Conservation (phyloP, 2,329 filamentous ascomycete species). For the Cordyceps cicadae region DNA sequence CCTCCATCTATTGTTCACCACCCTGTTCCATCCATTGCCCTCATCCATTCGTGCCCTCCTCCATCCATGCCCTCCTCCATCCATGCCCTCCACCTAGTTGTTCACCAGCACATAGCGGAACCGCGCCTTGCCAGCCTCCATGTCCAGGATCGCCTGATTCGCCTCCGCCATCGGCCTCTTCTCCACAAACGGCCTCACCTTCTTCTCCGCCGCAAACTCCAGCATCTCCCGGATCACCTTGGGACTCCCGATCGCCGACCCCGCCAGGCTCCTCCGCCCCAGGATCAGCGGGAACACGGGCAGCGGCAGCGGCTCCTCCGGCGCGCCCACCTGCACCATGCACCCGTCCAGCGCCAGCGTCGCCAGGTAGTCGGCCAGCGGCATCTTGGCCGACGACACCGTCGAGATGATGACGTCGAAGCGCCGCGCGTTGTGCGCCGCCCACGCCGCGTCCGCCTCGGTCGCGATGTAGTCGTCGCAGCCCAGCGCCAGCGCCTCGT, state of each 20-base stretch:
- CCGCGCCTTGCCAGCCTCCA: constrained; percentile 41
- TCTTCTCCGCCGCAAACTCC: constrained; percentile 43
- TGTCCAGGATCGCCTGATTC: constrained; percentile 43
- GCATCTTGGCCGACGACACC: constrained; percentile 46
- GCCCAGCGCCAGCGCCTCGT: constrained; percentile 48
- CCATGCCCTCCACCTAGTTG: constrained; percentile 3
- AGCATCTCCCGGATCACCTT: constrained; percentile 49
- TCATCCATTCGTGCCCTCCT: no score
- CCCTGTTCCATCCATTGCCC: no score
- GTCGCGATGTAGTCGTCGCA: constrained; percentile 41
- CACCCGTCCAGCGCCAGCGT: constrained; percentile 17
- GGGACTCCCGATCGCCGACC: constrained; percentile 32
- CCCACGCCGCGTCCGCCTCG: constrained; percentile 46
- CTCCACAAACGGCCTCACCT: constrained; percentile 46
- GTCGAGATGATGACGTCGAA: constrained; percentile 54
- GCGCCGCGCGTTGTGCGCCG: constrained; percentile 37
- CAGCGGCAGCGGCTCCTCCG: constrained; percentile 41
- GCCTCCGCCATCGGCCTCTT: constrained; percentile 42
- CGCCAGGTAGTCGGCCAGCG: constrained; percentile 44
- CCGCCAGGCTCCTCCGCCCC: constrained; percentile 41
- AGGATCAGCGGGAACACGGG: constrained; percentile 47
- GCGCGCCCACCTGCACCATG: constrained; percentile 31
- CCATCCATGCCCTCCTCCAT: no score
- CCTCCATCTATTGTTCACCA: no score
- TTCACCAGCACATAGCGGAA: constrained; percentile 36